These are phyloP conservation scores for Galium porrigens DNA, from an alignment of 305 asterid genomes.

Conservation along the genomic window DNA sequence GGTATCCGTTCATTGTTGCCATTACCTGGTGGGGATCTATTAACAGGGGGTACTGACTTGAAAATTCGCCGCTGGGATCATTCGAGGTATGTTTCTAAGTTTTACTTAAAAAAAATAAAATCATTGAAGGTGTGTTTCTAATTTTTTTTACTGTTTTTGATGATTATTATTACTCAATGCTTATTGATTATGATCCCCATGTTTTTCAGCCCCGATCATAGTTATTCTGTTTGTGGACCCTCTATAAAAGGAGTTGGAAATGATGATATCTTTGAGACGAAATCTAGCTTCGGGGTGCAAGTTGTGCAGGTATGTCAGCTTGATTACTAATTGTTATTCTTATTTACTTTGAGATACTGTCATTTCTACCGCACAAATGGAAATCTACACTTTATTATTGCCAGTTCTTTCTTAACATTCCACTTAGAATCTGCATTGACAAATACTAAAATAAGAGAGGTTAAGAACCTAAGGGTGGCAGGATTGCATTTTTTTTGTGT, in stretches of 20 bases:
- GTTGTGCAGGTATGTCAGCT: constrained; percentile 68
- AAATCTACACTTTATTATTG: background rate
- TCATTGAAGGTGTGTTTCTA: constrained; percentile 43
- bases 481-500: background rate
- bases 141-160: constrained; percentile 2
- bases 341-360: background rate
- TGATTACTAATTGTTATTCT: background rate
- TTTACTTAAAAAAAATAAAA: constrained; percentile 15
- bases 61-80: constrained; percentile 97
- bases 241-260: constrained; percentile 60
- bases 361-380: background rate
- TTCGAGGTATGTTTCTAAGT: constrained; percentile 32
- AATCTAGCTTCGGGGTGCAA: constrained; percentile 87
- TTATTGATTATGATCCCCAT: constrained; percentile 13
- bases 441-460: background rate
- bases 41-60: constrained; percentile 95
- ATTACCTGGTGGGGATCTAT: constrained; percentile 86
- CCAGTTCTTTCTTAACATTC: background rate
- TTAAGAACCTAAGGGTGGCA: background rate
- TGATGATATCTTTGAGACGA: constrained; percentile 83
- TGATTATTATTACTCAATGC: background rate
- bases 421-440: background rate
- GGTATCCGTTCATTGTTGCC: constrained; percentile 97
- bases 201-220: constrained; percentile 72
- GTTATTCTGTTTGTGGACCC: constrained; percentile 89